Base-by-base conservation (phyloP, 2,329 filamentous ascomycete species). In the Bipolaris cookei region DNA sequence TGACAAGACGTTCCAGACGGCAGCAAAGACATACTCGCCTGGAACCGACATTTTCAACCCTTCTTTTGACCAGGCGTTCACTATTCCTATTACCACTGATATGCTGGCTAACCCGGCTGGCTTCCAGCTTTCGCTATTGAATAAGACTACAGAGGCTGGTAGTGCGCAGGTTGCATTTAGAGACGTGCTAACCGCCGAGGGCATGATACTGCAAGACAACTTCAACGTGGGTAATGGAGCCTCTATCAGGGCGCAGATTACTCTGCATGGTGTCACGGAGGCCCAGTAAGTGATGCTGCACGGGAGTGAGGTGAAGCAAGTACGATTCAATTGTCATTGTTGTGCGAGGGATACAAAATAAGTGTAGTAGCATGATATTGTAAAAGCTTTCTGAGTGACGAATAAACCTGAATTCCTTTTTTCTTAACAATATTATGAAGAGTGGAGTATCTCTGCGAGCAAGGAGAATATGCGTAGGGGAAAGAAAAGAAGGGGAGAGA, bases 41-140 rank as follows among this genome's bases (percentile, higher is more conserved):
- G 81, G 81, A 1, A 76, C 67, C 2, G 81, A 82, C 47, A 81
- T 82, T 59, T 80, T 79, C 70, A 83, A 82, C 63, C 81, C 81
- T 2, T 70, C 75, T 2, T 83, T 81, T 51, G 79, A 82, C 55
- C 75, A 78, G 62, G 75, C 77, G 0, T 82, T 82, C 68, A 69
- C 68, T 6, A 74, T 82, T 42, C 78, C 79, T 0, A 52, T 82
- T 6, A 79, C 74, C 4, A 67, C 68, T 14, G 72, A 68, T 13
- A 59, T 73, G 62, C 4, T 73, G 20, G 56, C 53, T 6, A 71
- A 62, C 23, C 62, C 64, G 1, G 59, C 38, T 2, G 56, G 48
- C 35, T 73, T 74, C 64, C 66, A 55, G 42, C 63, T 74, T 34
- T 54, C 65, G 38, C 45, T 74, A 51, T 18, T 74, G 61, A 72